Conservation (phyloP, 768 basidiomycete species). For the Lactifluus echinatus region DNA sequence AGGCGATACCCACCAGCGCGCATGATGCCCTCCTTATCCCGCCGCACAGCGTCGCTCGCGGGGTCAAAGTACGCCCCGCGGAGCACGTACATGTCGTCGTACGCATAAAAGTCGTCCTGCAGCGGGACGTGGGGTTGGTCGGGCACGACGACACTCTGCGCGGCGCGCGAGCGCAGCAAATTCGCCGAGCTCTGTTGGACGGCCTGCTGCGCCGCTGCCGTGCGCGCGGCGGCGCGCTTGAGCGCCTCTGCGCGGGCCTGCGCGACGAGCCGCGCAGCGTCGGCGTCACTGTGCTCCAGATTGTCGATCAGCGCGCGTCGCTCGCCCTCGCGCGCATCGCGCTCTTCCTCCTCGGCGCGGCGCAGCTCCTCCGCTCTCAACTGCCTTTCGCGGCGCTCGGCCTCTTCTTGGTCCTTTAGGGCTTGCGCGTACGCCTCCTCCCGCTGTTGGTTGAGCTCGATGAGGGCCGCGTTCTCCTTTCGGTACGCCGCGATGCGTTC, state of each 20-base stretch:
- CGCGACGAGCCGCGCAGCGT: slow-evolving; percentile 61
- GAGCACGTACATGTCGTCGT: slow-evolving; percentile 57
- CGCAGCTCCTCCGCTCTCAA: slow-evolving; percentile 56
- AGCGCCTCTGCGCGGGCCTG: slow-evolving; percentile 56
- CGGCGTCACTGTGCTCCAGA: slow-evolving; percentile 67
- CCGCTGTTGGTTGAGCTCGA: slow-evolving; percentile 75
- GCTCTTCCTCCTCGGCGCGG: slow-evolving; percentile 65
- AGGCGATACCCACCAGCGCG: slow-evolving; percentile 74
- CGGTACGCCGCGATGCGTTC: slow-evolving; percentile 71
- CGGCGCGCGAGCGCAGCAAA: slow-evolving; percentile 53
- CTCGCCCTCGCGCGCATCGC: slow-evolving; percentile 65
- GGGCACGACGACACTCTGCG: slow-evolving; percentile 55
- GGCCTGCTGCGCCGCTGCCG: slow-evolving; percentile 27
- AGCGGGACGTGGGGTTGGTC: slow-evolving; percentile 76
- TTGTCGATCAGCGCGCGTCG: slow-evolving; percentile 70
- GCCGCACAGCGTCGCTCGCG: slow-evolving; percentile 65
- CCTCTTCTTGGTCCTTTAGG: slow-evolving; percentile 72
- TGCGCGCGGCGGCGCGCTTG: slow-evolving; percentile 52
- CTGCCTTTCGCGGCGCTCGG: slow-evolving; percentile 64
- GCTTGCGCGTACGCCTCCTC: slow-evolving; percentile 68
- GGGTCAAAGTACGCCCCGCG: slow-evolving; percentile 58
- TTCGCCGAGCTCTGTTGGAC: slow-evolving; percentile 26
- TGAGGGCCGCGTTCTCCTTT: slow-evolving; percentile 71
- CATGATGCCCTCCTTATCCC: slow-evolving; percentile 72
- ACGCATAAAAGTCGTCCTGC: slow-evolving; percentile 67